phyloP scores from a whole-genome alignment of 2,329 filamentous ascomycete genomes.

The Didymella keratinophila region DNA sequence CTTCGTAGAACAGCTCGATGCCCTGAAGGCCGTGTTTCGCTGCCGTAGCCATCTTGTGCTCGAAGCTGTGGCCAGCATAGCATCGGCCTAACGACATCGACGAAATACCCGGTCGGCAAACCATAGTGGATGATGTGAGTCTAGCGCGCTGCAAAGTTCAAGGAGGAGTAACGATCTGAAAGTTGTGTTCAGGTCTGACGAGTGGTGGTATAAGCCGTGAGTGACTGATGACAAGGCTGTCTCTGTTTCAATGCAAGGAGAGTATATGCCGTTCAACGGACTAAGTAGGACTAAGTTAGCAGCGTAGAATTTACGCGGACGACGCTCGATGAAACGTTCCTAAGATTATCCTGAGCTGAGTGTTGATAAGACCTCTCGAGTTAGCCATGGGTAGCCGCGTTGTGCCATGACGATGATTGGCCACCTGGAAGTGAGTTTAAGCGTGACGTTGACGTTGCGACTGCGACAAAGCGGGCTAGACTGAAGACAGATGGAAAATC shows the following conservation, averaged over 20 bases:
- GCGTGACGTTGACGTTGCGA: slow-evolving; percentile 11
- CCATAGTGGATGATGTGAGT: slow-evolving; percentile 46
- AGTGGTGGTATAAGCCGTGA: neutral
- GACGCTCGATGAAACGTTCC: slow-evolving; percentile 8
- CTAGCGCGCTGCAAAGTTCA: neutral
- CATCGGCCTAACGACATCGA: slow-evolving; percentile 80
- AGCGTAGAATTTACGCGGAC: slow-evolving; percentile 21
- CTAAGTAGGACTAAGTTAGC: slow-evolving; percentile 4
- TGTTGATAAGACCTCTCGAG: slow-evolving; percentile 19
- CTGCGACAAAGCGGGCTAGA: slow-evolving; percentile 8
- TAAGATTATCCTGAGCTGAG: slow-evolving; percentile 12
- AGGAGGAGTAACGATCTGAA: neutral
- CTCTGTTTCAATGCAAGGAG: slow-evolving; percentile 4
- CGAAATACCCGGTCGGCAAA: slow-evolving; percentile 71
- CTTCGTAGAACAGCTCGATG: slow-evolving; percentile 81
- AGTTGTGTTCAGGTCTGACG: neutral
- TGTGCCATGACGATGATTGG: slow-evolving; percentile 21
- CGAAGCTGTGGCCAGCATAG: slow-evolving; percentile 70
- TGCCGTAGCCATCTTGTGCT: slow-evolving; percentile 73
- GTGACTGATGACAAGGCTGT: neutral
- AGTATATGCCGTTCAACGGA: slow-evolving; percentile 4
- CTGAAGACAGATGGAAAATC: slow-evolving; percentile 1
- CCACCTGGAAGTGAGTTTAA: slow-evolving; percentile 23
- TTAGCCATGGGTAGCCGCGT: slow-evolving; percentile 19
- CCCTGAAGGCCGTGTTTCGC: slow-evolving; percentile 70